Evolutionary conservation across 2,329 filamentous ascomycete genomes (phyloP), one percentile per base, ranked within the genome.

Genomic region (Tolypocladium album): DNA sequence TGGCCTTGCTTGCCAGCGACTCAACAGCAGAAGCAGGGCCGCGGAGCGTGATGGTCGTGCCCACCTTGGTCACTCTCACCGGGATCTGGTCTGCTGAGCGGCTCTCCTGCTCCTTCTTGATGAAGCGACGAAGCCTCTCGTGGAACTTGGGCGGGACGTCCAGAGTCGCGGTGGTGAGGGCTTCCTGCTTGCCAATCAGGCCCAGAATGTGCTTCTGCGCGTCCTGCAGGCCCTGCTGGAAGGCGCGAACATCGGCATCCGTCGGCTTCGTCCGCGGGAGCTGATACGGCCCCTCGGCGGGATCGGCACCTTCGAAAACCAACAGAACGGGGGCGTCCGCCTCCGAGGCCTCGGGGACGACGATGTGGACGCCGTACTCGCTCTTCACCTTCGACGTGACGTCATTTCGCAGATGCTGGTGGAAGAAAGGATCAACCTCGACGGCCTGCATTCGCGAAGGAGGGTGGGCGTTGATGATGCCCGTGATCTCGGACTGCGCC

Each of bases 371-470:
- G 63, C 89, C 88, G 64, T 83, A 87, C 39, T 88, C 81, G 61
- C 86, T 78, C 67, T 87, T 84, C 57, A 93, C 79, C 59, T 79
- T 80, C 4, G 82, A 81, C 39, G 81, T 82, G 52, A 89, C 79
- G 43, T 87, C 82, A 61, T 82, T 84, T 60, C 82, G 82, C 56
- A 93, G 77, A 69, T 90, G 87, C 59, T 85, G 79, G 70, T 93
- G 86, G 77, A 89, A 93, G 76, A 94, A 92, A 1, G 88, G 83
- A 66, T 94, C 88, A 34, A 94, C 82, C 20, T 83, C 73, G 15
- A 92, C 72, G 13, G 84, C 82, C 27, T 81, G 78, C 71, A 94
- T 83, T 63, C 89, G 84, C 43, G 86, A 82, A 4, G 89, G 90
- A 50, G 89, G 89, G 69, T 92, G 88, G 56, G 84, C 84, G 62